Conservation (phyloP, 1,284 basidiomycete species). For the Tilletia setariae region DNA sequence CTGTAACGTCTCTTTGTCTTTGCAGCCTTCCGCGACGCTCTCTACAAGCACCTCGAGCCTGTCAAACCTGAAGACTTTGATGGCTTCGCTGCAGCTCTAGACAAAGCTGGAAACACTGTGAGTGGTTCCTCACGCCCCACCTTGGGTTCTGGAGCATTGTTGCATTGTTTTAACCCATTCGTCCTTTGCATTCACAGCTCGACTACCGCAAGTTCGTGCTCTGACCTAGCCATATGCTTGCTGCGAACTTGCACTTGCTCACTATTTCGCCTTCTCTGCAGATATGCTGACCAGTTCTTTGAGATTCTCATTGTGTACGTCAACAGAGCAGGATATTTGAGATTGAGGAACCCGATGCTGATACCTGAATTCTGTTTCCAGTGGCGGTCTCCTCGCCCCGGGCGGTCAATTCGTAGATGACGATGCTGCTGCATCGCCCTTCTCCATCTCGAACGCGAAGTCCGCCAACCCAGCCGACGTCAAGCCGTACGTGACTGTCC, state of each 20-base stretch:
- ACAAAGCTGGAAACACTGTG: conserved; percentile 73
- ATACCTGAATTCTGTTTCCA: conserved; percentile 9
- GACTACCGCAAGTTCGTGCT: conserved; percentile 63
- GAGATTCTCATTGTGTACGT: conserved; percentile 76
- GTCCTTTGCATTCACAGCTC: conserved; percentile 6
- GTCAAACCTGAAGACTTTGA: conserved; percentile 77
- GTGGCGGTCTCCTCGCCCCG: conserved; percentile 87
- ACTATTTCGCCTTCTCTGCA: background rate
- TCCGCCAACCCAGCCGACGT: conserved; percentile 55
- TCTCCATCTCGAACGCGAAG: conserved; percentile 75
- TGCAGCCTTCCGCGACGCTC: conserved; percentile 87
- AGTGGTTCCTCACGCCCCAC: background rate
- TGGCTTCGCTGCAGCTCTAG: conserved; percentile 75
- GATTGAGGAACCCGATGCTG: background rate
- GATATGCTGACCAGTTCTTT: conserved; percentile 83
- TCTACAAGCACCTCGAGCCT: conserved; percentile 87
- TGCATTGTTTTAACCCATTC: too few species aligned
- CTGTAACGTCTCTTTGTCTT: background rate
- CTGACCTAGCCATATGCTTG: too few species aligned
- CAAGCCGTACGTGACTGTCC: conserved; percentile 85
- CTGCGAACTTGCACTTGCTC: background rate
- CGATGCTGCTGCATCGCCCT: conserved; percentile 72
- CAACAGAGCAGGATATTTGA: background rate
- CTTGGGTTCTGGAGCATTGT: too few species aligned
- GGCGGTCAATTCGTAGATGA: conserved; percentile 89